Evolutionary conservation across 257 asterid species (phyloP).

Genomic region (Gardenia jasminoides): DNA sequence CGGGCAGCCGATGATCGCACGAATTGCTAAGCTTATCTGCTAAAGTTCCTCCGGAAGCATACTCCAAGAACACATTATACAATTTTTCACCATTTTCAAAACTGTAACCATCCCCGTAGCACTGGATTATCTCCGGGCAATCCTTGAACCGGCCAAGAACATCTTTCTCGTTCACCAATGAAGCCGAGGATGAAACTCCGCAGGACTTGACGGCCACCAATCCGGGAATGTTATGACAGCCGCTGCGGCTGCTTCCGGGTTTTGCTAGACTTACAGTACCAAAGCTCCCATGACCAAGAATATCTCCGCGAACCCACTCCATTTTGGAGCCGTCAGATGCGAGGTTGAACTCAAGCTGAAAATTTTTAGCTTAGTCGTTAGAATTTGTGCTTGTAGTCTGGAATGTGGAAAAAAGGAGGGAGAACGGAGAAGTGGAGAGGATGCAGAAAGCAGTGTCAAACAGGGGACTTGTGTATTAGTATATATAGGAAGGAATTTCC

Average conservation of each 20-base stretch:
- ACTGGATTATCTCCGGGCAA: conserved; percentile 63
- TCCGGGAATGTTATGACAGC: conserved; percentile 20
- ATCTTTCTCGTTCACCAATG: conserved; percentile 53
- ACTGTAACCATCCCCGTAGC: conserved; percentile 60
- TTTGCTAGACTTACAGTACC: conserved; percentile 69
- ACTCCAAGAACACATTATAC: conserved; percentile 79
- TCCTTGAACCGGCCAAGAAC: conserved; percentile 52
- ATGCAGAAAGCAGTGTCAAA: conserved; percentile 4
- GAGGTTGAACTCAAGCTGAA: background rate
- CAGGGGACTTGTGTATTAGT: conserved; percentile 8
- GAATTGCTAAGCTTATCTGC: conserved; percentile 46
- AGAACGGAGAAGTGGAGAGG: background rate
- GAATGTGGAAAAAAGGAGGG: background rate
- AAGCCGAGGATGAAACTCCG: conserved; percentile 38
- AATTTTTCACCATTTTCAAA: conserved; percentile 64
- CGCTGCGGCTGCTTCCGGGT: conserved; percentile 22
- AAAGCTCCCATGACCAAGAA: conserved; percentile 74
- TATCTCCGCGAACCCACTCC: conserved; percentile 83
- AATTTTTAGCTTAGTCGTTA: background rate
- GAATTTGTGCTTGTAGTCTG: background rate
- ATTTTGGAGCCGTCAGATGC: conserved; percentile 22
- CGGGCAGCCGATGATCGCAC: conserved; percentile 34
- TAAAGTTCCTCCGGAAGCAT: conserved; percentile 67
- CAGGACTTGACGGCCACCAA: conserved; percentile 78
- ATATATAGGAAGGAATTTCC: conserved; percentile 34